Evolutionary conservation across 2,329 filamentous ascomycete genomes (phyloP).

Genomic region (Aspergillus udagawae): DNA sequence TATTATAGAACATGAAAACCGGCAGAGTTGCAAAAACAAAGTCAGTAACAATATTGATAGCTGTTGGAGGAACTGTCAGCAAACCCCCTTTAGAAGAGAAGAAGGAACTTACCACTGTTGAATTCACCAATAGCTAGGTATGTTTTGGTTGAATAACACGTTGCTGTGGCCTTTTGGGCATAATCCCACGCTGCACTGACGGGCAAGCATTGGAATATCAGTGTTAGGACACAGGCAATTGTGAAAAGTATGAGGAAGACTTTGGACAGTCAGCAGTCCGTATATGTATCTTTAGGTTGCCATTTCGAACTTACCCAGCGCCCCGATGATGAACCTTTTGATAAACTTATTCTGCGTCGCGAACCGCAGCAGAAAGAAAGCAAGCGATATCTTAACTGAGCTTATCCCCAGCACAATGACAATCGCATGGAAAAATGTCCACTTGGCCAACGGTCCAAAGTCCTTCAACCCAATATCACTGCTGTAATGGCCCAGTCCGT

Average conservation of each 20-base stretch:
- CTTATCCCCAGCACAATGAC: conserved; percentile 45
- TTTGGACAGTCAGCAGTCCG: conserved; percentile 24
- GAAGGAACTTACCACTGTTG: conserved; percentile 30
- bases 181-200: conserved; percentile 45
- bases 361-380: conserved; percentile 39
- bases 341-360: conserved; percentile 31
- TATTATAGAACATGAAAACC: conserved; percentile 39
- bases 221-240: conserved; percentile 41
- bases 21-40: conserved; percentile 43
- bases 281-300: not conserved
- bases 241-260: conserved; percentile 14
- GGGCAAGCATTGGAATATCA: conserved; percentile 48
- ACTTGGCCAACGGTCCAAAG: conserved; percentile 36
- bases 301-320: conserved; percentile 24
- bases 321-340: conserved; percentile 28
- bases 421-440: conserved; percentile 46
- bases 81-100: not conserved
- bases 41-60: conserved; percentile 44
- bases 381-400: conserved; percentile 41
- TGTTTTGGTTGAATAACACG: conserved; percentile 40
- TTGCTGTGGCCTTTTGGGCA: conserved; percentile 31
- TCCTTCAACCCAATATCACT: conserved; percentile 33
- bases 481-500: conserved; percentile 47
- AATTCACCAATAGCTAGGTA: conserved; percentile 36
- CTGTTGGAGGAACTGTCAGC: conserved; percentile 18